Evolutionary conservation across 2,329 filamentous ascomycete species (phyloP).

Genomic region (Anisogramma anomala): DNA sequence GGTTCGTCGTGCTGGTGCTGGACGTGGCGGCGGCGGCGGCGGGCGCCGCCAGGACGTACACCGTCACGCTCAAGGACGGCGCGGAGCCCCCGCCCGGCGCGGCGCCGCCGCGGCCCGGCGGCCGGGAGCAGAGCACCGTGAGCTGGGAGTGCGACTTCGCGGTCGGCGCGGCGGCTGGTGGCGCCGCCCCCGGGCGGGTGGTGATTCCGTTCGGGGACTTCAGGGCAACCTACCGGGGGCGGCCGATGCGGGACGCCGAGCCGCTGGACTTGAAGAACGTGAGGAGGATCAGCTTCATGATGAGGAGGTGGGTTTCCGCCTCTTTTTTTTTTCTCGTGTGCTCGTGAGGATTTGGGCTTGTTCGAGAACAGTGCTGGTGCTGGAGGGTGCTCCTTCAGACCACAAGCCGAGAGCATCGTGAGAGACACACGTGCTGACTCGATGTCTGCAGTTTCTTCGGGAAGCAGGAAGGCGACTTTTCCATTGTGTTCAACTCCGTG

Average conservation of each 20-base stretch:
- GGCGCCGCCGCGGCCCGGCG: slow-evolving; percentile 44
- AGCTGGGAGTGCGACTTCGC: slow-evolving; percentile 65
- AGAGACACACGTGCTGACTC: slow-evolving; percentile 17
- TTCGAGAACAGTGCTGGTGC: neutral
- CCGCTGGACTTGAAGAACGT: slow-evolving; percentile 48
- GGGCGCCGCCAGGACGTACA: slow-evolving; percentile 64
- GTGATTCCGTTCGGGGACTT: slow-evolving; percentile 54
- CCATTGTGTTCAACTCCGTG: slow-evolving; percentile 43
- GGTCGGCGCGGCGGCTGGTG: neutral
- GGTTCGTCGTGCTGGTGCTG: slow-evolving; percentile 41
- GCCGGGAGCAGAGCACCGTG: slow-evolving; percentile 58
- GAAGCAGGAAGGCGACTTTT: slow-evolving; percentile 57
- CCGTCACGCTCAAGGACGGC: slow-evolving; percentile 62
- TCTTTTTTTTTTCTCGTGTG: neutral
- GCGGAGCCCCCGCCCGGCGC: slow-evolving; percentile 45
- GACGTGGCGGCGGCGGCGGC: slow-evolving; percentile 48
- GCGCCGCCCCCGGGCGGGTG: slow-evolving; percentile 26
- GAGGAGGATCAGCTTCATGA: slow-evolving; percentile 65
- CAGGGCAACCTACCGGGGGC: slow-evolving; percentile 62
- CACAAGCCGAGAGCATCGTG: too few relatives aligned
- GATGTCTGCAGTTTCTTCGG: slow-evolving; percentile 56
- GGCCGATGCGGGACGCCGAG: slow-evolving; percentile 46
- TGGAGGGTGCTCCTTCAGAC: too few relatives aligned
- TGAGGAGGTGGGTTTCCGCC: slow-evolving; percentile 52
- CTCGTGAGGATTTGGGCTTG: neutral